Conservation (phyloP, 1,284 basidiomycete species). For the Wolfiporia cocos region DNA sequence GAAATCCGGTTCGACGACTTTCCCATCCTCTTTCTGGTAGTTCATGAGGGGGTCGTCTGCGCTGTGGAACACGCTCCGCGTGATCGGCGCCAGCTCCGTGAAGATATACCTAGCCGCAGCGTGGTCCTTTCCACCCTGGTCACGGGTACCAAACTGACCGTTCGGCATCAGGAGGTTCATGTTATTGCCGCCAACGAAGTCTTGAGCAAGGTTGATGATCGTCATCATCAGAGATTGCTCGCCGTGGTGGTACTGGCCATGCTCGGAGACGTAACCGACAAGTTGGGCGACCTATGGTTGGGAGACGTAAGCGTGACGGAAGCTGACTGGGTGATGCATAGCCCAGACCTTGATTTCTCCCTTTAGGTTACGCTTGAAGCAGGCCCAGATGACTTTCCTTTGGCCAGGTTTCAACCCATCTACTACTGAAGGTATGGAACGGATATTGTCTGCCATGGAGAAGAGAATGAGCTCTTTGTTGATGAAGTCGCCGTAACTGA, state of each 20-base stretch:
- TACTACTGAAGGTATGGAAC: conserved; percentile 89
- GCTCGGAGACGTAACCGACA: conserved; percentile 90
- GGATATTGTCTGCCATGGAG: conserved; percentile 98
- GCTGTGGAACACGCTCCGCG: conserved; percentile 78
- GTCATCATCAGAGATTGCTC: conserved; percentile 85
- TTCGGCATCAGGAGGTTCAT: conserved; percentile 86
- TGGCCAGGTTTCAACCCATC: conserved; percentile 99
- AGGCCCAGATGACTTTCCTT: conserved; percentile 93
- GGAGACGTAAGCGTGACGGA: background rate
- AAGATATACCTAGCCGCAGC: conserved; percentile 97
- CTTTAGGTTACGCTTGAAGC: conserved; percentile 93
- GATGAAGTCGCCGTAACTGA: conserved; percentile 93
- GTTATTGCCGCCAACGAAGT: conserved; percentile 96
- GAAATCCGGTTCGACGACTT: conserved; percentile 89
- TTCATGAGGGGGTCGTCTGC: conserved; percentile 84
- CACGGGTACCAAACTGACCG: conserved; percentile 96
- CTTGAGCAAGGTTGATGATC: conserved; percentile 92
- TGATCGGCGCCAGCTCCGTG: conserved; percentile 78
- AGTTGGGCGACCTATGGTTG: conserved; percentile 80
- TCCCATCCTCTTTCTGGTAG: conserved; percentile 86
- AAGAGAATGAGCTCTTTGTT: conserved; percentile 98
- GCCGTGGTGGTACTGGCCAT: conserved; percentile 96
- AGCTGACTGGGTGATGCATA: background rate
- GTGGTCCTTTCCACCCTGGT: conserved; percentile 89
- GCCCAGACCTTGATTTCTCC: conserved; percentile 81